These are phyloP conservation scores for Annona squamosa DNA, from an alignment of 164 flowering plant genomes.

Conservation along the genomic window DNA sequence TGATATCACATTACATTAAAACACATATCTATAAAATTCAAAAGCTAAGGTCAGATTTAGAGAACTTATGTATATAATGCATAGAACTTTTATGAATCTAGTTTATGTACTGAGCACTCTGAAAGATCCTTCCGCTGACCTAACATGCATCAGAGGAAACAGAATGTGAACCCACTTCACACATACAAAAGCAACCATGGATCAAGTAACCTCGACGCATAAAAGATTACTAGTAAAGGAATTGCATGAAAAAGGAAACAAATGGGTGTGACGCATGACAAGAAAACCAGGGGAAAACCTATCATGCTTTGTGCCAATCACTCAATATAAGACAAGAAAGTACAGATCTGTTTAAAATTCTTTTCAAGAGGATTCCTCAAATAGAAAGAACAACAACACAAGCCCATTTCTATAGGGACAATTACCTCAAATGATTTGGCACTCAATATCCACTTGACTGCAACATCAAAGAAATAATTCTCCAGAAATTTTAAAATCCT, in stretches of 20 bases:
- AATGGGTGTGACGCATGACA: neutral
- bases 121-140: neutral
- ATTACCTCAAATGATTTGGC: neutral
- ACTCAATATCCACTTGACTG: neutral
- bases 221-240: neutral
- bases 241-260: neutral
- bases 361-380: neutral
- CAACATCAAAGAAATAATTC: too few species aligned
- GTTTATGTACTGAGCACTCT: neutral
- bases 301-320: neutral
- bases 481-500: neutral
- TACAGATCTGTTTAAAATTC: neutral
- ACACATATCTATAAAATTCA: too few species aligned
- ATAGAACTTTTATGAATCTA: too few species aligned
- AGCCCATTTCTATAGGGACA: neutral
- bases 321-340: neutral
- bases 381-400: neutral
- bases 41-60: too few species aligned
- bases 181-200: neutral
- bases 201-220: neutral
- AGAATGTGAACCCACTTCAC: neutral
- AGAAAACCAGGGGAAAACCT: neutral
- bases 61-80: too few species aligned
- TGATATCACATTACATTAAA: too few species aligned
- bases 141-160: neutral